Conservation (phyloP, 2,329 filamentous ascomycete species). For the Pseudocercospora macadamiae region DNA sequence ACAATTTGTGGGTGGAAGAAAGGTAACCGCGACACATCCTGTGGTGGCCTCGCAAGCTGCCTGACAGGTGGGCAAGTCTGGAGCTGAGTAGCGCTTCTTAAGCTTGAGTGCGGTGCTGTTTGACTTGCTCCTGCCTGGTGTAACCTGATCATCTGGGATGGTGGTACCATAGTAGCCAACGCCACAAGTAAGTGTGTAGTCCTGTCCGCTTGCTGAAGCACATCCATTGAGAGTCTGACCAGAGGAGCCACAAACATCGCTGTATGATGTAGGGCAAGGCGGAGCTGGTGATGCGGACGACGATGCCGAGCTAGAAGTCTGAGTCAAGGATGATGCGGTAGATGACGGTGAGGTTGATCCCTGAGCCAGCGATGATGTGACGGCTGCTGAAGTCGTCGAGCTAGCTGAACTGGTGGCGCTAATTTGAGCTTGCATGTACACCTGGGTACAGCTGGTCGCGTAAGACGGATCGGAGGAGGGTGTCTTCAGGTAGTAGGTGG, state of each 20-base stretch:
- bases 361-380: not conserved
- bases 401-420: not conserved
- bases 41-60: constrained; percentile 30
- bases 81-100: constrained; percentile 15
- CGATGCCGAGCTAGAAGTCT: not conserved
- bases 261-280: constrained; percentile 9
- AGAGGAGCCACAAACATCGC: constrained; percentile 4
- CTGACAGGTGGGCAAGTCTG: constrained; percentile 24
- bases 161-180: constrained; percentile 12
- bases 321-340: not conserved
- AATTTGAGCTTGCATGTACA: not conserved
- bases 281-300: not conserved
- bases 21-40: constrained; percentile 36
- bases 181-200: constrained; percentile 13
- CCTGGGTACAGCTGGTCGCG: not conserved
- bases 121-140: not conserved
- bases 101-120: not conserved
- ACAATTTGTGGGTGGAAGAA: constrained; percentile 30
- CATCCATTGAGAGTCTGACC: constrained; percentile 2
- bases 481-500: not conserved
- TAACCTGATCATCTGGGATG: constrained; percentile 10
- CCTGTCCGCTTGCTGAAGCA: constrained; percentile 7
- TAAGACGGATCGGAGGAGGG: too few species aligned
- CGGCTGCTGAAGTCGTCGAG: not conserved
- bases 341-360: not conserved